Evolutionary conservation across 2,329 filamentous ascomycete species (phyloP).

Genomic region (Curvularia eragrostidis): DNA sequence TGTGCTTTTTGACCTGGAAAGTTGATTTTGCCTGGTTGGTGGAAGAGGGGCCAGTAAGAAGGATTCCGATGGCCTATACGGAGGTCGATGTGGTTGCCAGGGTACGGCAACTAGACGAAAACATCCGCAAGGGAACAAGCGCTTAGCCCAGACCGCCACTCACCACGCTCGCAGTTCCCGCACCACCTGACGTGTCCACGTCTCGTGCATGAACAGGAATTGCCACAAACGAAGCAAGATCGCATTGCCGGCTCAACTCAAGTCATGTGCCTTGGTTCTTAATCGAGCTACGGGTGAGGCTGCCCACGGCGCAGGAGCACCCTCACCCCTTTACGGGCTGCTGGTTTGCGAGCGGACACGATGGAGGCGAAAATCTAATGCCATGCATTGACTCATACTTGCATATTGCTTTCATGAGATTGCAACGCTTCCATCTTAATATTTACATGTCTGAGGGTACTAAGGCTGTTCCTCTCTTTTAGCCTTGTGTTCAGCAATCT

Average conservation of each 20-base stretch:
- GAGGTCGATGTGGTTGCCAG: constrained; percentile 35
- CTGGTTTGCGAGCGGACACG: not conserved
- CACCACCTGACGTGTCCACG: constrained; percentile 6
- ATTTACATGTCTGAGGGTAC: not conserved
- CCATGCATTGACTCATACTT: constrained; percentile 2
- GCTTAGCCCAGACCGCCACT: constrained; percentile 24
- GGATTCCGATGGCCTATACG: constrained; percentile 24
- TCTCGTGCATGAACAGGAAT: constrained; percentile 4
- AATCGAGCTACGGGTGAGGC: not conserved
- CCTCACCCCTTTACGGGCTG: not conserved
- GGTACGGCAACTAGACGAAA: constrained; percentile 29
- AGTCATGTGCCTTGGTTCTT: not conserved
- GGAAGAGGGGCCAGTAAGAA: constrained; percentile 27
- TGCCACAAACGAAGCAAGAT: constrained; percentile 1
- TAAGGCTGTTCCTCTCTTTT: not conserved
- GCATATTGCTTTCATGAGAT: not conserved
- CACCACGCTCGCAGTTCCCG: constrained; percentile 5
- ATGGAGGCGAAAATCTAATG: not conserved
- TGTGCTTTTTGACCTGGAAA: constrained; percentile 25
- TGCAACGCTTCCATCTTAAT: not conserved
- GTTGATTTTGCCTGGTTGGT: constrained; percentile 30
- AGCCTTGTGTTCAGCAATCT: not conserved
- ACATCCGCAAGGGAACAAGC: constrained; percentile 27
- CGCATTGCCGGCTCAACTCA: not conserved
- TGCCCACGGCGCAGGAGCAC: not conserved